Conservation (phyloP, 2,329 filamentous ascomycete species). For the Neocucurbitaria cava region DNA sequence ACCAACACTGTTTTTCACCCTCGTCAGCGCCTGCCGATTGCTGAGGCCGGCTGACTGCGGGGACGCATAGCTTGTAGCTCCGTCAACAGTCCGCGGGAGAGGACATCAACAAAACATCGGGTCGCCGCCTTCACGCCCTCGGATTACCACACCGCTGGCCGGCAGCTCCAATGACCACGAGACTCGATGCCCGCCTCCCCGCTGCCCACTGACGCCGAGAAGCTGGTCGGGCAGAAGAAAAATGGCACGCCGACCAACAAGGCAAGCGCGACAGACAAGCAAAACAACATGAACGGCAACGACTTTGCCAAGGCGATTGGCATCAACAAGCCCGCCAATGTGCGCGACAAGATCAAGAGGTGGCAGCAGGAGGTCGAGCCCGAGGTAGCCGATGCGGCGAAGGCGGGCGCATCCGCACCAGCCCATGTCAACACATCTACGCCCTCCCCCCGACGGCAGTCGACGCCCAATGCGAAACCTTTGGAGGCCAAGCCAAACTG, state of each 20-base stretch:
- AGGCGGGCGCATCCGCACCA: conserved; percentile 13
- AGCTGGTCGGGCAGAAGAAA: conserved; percentile 26
- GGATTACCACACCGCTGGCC: conserved; percentile 12
- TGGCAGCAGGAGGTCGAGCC: conserved; percentile 83
- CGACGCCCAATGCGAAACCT: conserved; percentile 35
- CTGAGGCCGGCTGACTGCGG: conserved; percentile 8
- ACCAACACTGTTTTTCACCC: not conserved
- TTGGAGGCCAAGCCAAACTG: conserved; percentile 37
- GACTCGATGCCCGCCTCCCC: conserved; percentile 35
- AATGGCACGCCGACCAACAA: conserved; percentile 41
- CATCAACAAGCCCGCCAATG: conserved; percentile 54
- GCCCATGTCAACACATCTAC: conserved; percentile 11
- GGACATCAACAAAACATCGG: conserved; percentile 9
- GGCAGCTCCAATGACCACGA: conserved; percentile 27
- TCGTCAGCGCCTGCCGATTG: conserved; percentile 2
- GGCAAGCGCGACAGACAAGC: conserved; percentile 34
- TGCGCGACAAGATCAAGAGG: conserved; percentile 78
- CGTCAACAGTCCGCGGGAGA: not conserved
- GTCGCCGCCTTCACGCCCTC: conserved; percentile 3
- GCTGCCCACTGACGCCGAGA: conserved; percentile 29
- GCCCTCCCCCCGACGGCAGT: conserved; percentile 25
- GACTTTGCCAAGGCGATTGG: conserved; percentile 51
- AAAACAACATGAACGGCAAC: conserved; percentile 41
- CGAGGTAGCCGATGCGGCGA: conserved; percentile 48
- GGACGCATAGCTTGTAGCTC: not conserved